Evolutionary conservation across 345 rosid genomes (phyloP).

Genomic region (Eucalyptus dawsonii): DNA sequence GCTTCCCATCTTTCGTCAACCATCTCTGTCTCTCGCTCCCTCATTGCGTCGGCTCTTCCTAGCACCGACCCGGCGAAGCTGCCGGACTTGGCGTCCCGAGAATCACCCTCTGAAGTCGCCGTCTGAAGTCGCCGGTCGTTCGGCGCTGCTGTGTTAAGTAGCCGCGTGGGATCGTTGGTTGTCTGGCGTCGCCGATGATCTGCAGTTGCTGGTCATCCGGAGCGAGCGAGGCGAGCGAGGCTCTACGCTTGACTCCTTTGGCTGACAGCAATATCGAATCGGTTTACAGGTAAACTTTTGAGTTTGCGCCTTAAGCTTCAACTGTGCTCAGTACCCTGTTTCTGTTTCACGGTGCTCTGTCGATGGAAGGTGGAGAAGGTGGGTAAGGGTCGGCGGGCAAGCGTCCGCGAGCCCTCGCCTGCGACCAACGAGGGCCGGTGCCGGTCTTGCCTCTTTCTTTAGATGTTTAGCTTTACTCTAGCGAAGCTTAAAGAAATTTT

Average conservation of each 20-base stretch:
- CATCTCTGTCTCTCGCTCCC: too few relatives aligned
- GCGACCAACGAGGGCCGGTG: neutral
- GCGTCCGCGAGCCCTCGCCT: neutral
- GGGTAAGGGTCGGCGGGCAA: neutral
- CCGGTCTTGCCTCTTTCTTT: neutral
- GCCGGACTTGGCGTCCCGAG: too few relatives aligned
- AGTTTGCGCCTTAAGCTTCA: neutral
- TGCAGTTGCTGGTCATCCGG: too few relatives aligned
- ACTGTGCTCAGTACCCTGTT: neutral
- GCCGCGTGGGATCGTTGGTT: too few relatives aligned
- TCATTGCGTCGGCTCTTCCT: too few relatives aligned
- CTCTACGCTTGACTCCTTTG: neutral
- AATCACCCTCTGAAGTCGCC: too few relatives aligned
- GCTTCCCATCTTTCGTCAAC: too few relatives aligned
- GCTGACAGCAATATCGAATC: neutral
- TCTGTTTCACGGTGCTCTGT: neutral
- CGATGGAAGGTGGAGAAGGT: neutral
- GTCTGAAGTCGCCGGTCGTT: too few relatives aligned
- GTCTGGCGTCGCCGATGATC: too few relatives aligned
- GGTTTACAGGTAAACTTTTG: neutral
- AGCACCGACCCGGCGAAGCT: too few relatives aligned
- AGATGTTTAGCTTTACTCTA: neutral
- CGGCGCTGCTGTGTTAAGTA: too few relatives aligned
- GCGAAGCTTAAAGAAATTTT: neutral
- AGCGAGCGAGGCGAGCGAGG: too few relatives aligned